Evolutionary conservation across 805 yeast genomes (phyloP).

Genomic region (Alloascoidea hylecoeti): DNA sequence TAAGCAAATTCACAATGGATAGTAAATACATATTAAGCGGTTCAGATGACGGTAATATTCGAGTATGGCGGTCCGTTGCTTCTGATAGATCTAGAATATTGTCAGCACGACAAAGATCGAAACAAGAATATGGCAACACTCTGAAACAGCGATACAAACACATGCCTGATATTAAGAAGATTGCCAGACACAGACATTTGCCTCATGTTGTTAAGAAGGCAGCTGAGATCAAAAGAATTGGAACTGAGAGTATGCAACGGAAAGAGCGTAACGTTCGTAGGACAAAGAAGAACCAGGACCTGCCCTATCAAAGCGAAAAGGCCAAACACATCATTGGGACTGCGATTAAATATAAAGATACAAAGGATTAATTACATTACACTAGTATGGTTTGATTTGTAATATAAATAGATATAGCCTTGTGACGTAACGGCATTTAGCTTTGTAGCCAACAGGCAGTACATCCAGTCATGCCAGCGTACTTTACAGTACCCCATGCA

Average conservation of each 20-base stretch:
- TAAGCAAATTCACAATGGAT: slow-evolving; percentile 79
- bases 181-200: slow-evolving; percentile 82
- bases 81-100: slow-evolving; percentile 74
- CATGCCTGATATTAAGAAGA: slow-evolving; percentile 93
- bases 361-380: too few species aligned
- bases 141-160: slow-evolving; percentile 84
- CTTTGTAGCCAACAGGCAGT: too few species aligned
- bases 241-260: slow-evolving; percentile 57
- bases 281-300: slow-evolving; percentile 41
- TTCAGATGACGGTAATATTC: slow-evolving; percentile 90
- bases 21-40: slow-evolving; percentile 79
- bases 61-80: slow-evolving; percentile 87
- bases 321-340: slow-evolving; percentile 79
- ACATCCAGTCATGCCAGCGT: too few species aligned
- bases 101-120: slow-evolving; percentile 65
- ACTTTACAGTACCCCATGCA: too few species aligned
- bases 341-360: too few species aligned
- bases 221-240: slow-evolving; percentile 67
- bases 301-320: slow-evolving; percentile 45
- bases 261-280: slow-evolving; percentile 75
- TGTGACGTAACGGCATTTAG: too few species aligned
- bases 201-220: slow-evolving; percentile 86
- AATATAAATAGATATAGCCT: too few species aligned
- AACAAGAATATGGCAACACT: slow-evolving; percentile 82
- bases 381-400: too few species aligned